phyloP scores from a whole-genome alignment of 164 flowering plant species.

The Chimonanthus salicifolius region DNA sequence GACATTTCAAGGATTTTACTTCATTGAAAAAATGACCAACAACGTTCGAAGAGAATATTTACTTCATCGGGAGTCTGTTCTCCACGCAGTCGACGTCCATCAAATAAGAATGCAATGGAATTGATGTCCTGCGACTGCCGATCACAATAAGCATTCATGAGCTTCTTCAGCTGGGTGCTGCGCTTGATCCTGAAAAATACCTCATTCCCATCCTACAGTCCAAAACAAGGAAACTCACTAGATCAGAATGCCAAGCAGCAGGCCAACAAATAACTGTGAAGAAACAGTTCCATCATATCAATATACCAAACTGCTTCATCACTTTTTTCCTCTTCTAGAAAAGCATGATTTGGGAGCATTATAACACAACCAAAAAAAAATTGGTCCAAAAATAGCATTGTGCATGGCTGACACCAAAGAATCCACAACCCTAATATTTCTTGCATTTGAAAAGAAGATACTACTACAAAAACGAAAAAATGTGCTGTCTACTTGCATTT shows the following conservation, averaged over 20 bases:
- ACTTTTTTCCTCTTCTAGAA: no score
- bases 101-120: constrained; percentile 35
- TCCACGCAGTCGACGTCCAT: constrained; percentile 32
- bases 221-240: neutral
- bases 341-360: no score
- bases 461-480: no score
- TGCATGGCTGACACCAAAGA: no score
- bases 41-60: neutral
- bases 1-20: no score
- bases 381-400: no score
- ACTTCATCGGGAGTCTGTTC: constrained; percentile 44
- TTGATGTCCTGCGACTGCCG: constrained; percentile 32
- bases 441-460: no score
- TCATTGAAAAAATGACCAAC: neutral
- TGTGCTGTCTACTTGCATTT: no score
- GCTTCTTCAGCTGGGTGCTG: constrained; percentile 36
- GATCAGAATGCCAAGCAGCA: neutral
- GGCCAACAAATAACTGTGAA: neutral
- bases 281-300: no score
- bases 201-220: constrained; percentile 36
- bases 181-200: constrained; percentile 41
- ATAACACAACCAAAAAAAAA: no score
- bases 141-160: constrained; percentile 44
- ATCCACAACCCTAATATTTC: no score
- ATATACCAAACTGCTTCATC: no score